Conservation (phyloP, 768 basidiomycete species). For the Serendipita vermifera region DNA sequence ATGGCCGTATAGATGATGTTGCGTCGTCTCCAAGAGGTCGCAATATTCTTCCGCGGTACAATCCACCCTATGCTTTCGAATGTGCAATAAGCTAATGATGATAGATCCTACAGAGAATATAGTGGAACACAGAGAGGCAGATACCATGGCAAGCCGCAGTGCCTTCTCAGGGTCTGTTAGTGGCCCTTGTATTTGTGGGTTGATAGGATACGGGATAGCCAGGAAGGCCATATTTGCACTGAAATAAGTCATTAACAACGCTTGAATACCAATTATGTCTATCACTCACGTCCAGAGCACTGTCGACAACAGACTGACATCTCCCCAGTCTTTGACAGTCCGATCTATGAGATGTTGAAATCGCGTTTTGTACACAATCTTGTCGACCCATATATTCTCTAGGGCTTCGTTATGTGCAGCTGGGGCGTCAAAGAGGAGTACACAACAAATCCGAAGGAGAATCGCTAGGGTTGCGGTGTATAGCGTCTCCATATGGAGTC, state of each 20-base stretch:
- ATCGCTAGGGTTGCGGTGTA: constrained; percentile 24
- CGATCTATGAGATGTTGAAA: constrained; percentile 36
- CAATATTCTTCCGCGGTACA: constrained; percentile 22
- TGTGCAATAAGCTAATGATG: constrained; percentile 31
- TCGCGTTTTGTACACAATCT: constrained; percentile 26
- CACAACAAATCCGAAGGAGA: constrained; percentile 28
- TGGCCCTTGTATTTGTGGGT: constrained; percentile 15
- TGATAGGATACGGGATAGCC: constrained; percentile 32
- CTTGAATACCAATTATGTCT: background rate
- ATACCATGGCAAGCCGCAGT: constrained; percentile 24
- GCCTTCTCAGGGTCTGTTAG: constrained; percentile 19
- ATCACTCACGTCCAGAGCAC: background rate
- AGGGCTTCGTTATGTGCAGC: constrained; percentile 33
- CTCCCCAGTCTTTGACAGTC: constrained; percentile 37
- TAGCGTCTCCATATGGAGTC: constrained; percentile 22
- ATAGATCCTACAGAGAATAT: constrained; percentile 31
- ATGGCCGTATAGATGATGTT: constrained; percentile 27
- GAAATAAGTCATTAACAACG: constrained; percentile 39
- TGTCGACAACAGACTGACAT: constrained; percentile 26
- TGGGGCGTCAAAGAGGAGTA: constrained; percentile 39
- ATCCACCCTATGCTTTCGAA: constrained; percentile 29
- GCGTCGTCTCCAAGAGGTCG: constrained; percentile 19
- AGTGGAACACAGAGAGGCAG: constrained; percentile 34
- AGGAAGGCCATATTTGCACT: constrained; percentile 48
- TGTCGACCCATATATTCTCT: constrained; percentile 39